Conservation (phyloP, 2,329 filamentous ascomycete genomes). For the Ceratocystiopsis minuta region DNA sequence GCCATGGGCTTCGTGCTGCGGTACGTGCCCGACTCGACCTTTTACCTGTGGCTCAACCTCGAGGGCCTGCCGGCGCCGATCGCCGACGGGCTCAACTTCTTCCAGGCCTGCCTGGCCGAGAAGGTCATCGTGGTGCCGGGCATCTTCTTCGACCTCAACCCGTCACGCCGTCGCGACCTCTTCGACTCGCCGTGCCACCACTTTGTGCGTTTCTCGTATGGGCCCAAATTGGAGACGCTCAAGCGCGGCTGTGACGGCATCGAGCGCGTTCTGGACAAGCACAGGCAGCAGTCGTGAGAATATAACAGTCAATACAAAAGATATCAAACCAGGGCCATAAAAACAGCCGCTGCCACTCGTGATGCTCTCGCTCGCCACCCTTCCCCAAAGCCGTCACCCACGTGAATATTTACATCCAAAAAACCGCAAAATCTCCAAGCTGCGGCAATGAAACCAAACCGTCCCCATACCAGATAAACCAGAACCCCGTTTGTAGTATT, state of each 20-base stretch:
- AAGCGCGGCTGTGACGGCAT: slow-evolving; percentile 70
- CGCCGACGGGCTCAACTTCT: slow-evolving; percentile 89
- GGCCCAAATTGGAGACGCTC: slow-evolving; percentile 62
- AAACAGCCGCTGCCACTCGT: too few species aligned
- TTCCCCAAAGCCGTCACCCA: too few species aligned
- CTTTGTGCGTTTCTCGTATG: slow-evolving; percentile 73
- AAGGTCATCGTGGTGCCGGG: slow-evolving; percentile 94
- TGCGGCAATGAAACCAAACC: too few species aligned
- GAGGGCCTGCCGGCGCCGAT: slow-evolving; percentile 60
- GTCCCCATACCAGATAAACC: too few species aligned
- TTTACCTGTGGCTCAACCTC: slow-evolving; percentile 67
- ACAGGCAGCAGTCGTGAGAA: too few species aligned
- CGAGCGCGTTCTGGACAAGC: slow-evolving; percentile 63
- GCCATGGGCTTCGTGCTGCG: slow-evolving; percentile 78
- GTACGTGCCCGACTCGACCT: slow-evolving; percentile 76
- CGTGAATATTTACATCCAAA: too few species aligned
- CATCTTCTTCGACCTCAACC: slow-evolving; percentile 96
- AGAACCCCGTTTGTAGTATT: background rate
- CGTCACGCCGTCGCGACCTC: slow-evolving; percentile 69
- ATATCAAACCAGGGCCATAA: too few species aligned
- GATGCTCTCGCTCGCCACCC: too few species aligned
- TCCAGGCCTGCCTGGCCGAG: slow-evolving; percentile 80
- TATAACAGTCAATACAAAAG: too few species aligned
- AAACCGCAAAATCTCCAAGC: too few species aligned
- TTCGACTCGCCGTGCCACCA: slow-evolving; percentile 93